phyloP scores from a whole-genome alignment of 2,329 filamentous ascomycete species.

The Alternaria dauci region DNA sequence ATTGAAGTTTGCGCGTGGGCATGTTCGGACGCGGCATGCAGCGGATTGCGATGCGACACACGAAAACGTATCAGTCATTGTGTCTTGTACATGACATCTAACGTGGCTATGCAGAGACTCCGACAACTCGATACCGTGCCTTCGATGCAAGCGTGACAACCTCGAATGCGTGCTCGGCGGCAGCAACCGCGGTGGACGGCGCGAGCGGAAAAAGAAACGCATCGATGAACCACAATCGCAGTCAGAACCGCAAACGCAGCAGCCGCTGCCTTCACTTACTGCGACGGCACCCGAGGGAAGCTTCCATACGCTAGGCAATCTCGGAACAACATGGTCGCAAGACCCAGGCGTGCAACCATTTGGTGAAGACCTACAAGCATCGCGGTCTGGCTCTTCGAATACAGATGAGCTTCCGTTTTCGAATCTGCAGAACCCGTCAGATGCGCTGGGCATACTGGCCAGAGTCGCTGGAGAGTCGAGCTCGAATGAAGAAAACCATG shows the following conservation, averaged over 20 bases:
- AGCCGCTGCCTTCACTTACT: slow-evolving; percentile 36
- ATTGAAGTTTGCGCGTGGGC: background rate
- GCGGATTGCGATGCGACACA: background rate
- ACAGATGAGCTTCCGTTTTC: slow-evolving; percentile 50
- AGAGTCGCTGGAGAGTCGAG: slow-evolving; percentile 54
- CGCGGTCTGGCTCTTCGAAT: slow-evolving; percentile 42
- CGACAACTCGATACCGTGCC: slow-evolving; percentile 62
- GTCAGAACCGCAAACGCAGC: slow-evolving; percentile 12
- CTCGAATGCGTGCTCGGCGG: slow-evolving; percentile 67
- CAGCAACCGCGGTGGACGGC: slow-evolving; percentile 66
- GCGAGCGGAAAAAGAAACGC: slow-evolving; percentile 62
- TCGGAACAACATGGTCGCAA: slow-evolving; percentile 50
- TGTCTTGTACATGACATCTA: background rate
- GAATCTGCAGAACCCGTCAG: slow-evolving; percentile 59
- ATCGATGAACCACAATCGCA: slow-evolving; percentile 22
- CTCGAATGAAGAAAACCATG: slow-evolving; percentile 35
- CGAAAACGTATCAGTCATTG: background rate
- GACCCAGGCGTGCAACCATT: slow-evolving; percentile 29
- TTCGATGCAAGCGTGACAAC: slow-evolving; percentile 65
- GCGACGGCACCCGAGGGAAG: slow-evolving; percentile 44
- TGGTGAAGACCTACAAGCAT: slow-evolving; percentile 32
- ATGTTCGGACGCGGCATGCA: background rate
- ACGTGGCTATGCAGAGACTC: slow-evolving; percentile 50
- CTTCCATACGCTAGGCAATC: slow-evolving; percentile 49
- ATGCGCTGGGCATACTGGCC: slow-evolving; percentile 59